Evolutionary conservation across 306 rosid genomes (phyloP), one percentile per base, ranked within the genome.

Genomic region (Coriaria nepalensis): DNA sequence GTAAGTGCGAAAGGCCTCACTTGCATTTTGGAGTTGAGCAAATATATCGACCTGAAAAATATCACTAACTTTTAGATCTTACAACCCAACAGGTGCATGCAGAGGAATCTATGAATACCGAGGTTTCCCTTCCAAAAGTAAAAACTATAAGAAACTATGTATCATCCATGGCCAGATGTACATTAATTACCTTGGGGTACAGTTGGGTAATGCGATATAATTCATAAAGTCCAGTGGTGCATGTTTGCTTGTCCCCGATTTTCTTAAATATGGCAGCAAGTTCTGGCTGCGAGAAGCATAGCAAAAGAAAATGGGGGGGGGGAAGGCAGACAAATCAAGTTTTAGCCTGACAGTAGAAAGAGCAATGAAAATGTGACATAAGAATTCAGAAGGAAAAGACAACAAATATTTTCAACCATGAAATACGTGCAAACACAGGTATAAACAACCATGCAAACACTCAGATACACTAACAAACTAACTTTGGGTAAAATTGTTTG

Each of bases 161-260:
- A 20, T 20, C 29, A 20, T 20, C 29, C 29, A 20, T 3, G 29
- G 29, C 29, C 3, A 20, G 3, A 20, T 20, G 29, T 20, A 20
- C 32, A 36, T 5, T n/a, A 46, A 57, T 58, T 60, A 82, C 99
- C 81, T 82, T 70, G 4, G 99, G 99, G 78, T 92, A 92, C 59
- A 92, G 75, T 37, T 92, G 99, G 53, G 96, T 92, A 45, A 92
- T 92, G 45, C 94, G 86, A 65, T 86, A 92, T 11, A 92, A 73
- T 52, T 92, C 99, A 60, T 75, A 78, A 14, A 92, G 76, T 68
- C 99, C 99, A 69, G 79, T 92, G 46, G 86, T 71, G 72, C 99
- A 92, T 29, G 96, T 92, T 73, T 92, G 99, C 81, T 92, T 92
- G 66, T 92, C 99, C 5, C 99, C 99, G 52, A 92, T 92, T 79